A percentile compares a stretch with the other conserved stretches of the same genome.
Evolutionary conservation across 2,329 filamentous ascomycete species (phyloP).

Genomic region (Cladophialophora exuberans): DNA sequence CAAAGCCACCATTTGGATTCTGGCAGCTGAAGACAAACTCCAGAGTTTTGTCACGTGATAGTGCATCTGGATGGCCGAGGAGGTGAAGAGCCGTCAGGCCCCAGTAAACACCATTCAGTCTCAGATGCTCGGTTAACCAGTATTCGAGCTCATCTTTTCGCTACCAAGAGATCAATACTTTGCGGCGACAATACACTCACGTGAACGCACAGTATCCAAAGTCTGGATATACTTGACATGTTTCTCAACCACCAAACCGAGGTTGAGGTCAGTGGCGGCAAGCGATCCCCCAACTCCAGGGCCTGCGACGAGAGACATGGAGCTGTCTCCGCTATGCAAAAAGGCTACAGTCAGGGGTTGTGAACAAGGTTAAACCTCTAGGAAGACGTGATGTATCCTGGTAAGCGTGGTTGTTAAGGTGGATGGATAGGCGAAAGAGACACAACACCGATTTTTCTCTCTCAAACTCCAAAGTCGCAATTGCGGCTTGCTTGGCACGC

Average conservation of each 20-base stretch:
- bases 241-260: slow-evolving; percentile 60
- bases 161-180: slow-evolving; percentile 53
- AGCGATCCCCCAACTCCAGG: slow-evolving; percentile 56
- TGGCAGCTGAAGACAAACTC: slow-evolving; percentile 96
- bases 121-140: slow-evolving; percentile 95
- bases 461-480: background rate
- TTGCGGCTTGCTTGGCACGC: background rate
- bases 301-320: slow-evolving; percentile 64
- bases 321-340: background rate
- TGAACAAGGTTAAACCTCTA: no score
- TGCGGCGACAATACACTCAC: slow-evolving; percentile 22
- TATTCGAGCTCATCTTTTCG: slow-evolving; percentile 95
- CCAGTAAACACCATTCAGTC: slow-evolving; percentile 96
- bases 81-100: slow-evolving; percentile 87
- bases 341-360: background rate
- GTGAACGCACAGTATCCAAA: slow-evolving; percentile 73
- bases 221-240: slow-evolving; percentile 94
- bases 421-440: no score
- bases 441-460: no score
- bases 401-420: no score
- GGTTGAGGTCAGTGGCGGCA: slow-evolving; percentile 39
- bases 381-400: no score
- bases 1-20: slow-evolving; percentile 86
- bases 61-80: slow-evolving; percentile 76
- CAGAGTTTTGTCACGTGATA: slow-evolving; percentile 79